phyloP scores from a whole-genome alignment of 2,329 filamentous ascomycete species.

The Cladosporium sp. region DNA sequence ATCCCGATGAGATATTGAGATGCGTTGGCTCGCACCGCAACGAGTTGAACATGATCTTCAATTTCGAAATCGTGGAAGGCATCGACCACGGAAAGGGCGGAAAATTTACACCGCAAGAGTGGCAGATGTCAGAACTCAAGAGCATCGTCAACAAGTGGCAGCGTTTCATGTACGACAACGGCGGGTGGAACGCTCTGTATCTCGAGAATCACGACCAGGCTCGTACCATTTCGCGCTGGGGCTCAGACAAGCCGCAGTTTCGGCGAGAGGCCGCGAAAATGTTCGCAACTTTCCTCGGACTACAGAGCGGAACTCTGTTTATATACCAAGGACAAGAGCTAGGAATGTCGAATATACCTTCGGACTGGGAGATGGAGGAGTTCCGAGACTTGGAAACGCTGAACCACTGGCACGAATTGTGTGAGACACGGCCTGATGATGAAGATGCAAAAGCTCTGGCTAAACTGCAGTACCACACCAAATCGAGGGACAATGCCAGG shows the following conservation, averaged over 20 bases:
- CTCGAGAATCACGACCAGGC: slow-evolving; percentile 67
- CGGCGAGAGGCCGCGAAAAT: slow-evolving; percentile 57
- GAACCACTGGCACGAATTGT: slow-evolving; percentile 56
- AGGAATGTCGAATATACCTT: slow-evolving; percentile 51
- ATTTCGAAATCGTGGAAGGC: slow-evolving; percentile 61
- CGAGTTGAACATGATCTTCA: slow-evolving; percentile 70
- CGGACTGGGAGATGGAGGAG: slow-evolving; percentile 45
- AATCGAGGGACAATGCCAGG: slow-evolving; percentile 17
- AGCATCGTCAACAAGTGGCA: slow-evolving; percentile 59
- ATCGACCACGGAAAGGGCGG: slow-evolving; percentile 48
- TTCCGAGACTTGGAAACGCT: slow-evolving; percentile 56
- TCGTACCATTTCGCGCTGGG: slow-evolving; percentile 58
- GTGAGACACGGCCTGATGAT: slow-evolving; percentile 39
- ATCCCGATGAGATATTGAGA: slow-evolving; percentile 50
- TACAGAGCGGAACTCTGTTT: slow-evolving; percentile 46
- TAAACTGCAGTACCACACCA: slow-evolving; percentile 33
- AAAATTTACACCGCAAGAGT: slow-evolving; percentile 52
- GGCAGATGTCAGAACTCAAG: slow-evolving; percentile 49
- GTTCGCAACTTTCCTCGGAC: slow-evolving; percentile 37
- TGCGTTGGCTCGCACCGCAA: slow-evolving; percentile 53
- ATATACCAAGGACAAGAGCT: slow-evolving; percentile 55
- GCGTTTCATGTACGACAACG: slow-evolving; percentile 58
- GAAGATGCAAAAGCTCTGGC: slow-evolving; percentile 53
- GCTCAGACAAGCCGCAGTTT: slow-evolving; percentile 49
- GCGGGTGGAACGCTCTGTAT: slow-evolving; percentile 65